Percentiles rank a stretch among this genome's conserved stretches.
These are phyloP conservation scores for Eutrema yunnanense DNA, from an alignment of 345 rosid species.

Conservation along the genomic window DNA sequence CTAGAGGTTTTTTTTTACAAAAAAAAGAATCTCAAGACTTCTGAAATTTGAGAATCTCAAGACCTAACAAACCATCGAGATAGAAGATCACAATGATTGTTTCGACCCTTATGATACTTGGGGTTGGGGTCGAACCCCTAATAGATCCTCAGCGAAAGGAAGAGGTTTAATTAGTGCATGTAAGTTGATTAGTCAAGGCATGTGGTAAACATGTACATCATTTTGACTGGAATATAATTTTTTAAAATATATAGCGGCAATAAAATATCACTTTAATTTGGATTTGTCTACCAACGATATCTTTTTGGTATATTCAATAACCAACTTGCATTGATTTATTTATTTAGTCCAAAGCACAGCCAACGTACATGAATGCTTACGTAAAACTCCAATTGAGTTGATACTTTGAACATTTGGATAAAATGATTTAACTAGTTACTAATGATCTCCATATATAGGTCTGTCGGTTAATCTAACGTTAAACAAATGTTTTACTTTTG, in stretches of 20 bases:
- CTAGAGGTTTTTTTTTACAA: too few relatives aligned
- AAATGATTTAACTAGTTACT: neutral
- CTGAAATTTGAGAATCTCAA: too few relatives aligned
- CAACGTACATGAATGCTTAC: neutral
- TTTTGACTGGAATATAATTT: neutral
- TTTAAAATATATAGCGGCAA: neutral
- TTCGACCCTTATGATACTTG: too few relatives aligned
- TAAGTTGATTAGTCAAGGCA: neutral
- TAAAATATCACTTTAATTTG: neutral
- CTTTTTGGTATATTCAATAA: neutral
- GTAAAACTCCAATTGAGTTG: neutral
- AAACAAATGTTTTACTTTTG: neutral
- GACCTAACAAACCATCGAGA: too few relatives aligned
- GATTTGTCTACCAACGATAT: constrained; percentile 1
- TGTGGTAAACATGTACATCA: neutral
- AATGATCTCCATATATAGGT: neutral
- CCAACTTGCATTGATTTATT: constrained; percentile 8
- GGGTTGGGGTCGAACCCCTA: too few relatives aligned
- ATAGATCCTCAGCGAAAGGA: too few relatives aligned
- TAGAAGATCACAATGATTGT: too few relatives aligned
- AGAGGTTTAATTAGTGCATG: too few relatives aligned
- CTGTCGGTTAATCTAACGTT: neutral
- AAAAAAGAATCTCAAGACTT: too few relatives aligned
- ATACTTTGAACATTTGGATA: neutral
- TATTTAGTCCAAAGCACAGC: neutral